phyloP scores from a whole-genome alignment of 768 basidiomycete genomes.

The Boletus subcaerulescens region DNA sequence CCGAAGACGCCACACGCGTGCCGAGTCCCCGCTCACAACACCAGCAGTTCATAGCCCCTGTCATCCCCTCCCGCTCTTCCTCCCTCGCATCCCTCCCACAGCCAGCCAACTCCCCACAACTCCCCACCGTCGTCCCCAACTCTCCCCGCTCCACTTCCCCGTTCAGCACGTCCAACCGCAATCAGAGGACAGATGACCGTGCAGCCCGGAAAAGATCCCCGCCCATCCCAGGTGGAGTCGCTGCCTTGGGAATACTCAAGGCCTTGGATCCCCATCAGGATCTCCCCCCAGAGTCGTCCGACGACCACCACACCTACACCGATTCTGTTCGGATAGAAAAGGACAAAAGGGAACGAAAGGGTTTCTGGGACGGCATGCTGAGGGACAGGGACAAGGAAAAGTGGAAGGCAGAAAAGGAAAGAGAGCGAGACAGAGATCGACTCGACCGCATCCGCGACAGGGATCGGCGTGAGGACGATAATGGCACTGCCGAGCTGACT shows the following conservation, averaged over 20 bases:
- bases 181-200: conserved; percentile 21
- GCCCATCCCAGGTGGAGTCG: conserved; percentile 26
- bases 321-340: conserved; percentile 31
- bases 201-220: conserved; percentile 29
- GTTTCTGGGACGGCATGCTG: conserved; percentile 49
- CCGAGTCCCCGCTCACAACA: conserved; percentile 25
- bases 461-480: conserved; percentile 41
- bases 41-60: conserved; percentile 27
- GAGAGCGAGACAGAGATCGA: conserved; percentile 37
- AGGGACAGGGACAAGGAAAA: conserved; percentile 36
- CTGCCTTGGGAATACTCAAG: conserved; percentile 25
- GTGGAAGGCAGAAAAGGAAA: conserved; percentile 29
- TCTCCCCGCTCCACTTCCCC: conserved; percentile 45
- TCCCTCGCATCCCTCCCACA: conserved; percentile 50
- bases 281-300: conserved; percentile 24
- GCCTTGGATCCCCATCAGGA: conserved; percentile 57
- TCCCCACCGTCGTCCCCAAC: conserved; percentile 19
- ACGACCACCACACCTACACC: conserved; percentile 30
- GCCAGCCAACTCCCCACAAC: conserved; percentile 38
- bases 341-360: conserved; percentile 51
- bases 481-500: conserved; percentile 52
- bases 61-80: conserved; percentile 46
- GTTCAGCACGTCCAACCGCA: conserved; percentile 34
- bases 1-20: conserved; percentile 24
- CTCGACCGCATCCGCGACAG: conserved; percentile 30